A percentile compares a stretch with the other conserved stretches of the same genome.
Evolutionary conservation across 345 rosid species (phyloP).

Genomic region (Clarkia xantiana): DNA sequence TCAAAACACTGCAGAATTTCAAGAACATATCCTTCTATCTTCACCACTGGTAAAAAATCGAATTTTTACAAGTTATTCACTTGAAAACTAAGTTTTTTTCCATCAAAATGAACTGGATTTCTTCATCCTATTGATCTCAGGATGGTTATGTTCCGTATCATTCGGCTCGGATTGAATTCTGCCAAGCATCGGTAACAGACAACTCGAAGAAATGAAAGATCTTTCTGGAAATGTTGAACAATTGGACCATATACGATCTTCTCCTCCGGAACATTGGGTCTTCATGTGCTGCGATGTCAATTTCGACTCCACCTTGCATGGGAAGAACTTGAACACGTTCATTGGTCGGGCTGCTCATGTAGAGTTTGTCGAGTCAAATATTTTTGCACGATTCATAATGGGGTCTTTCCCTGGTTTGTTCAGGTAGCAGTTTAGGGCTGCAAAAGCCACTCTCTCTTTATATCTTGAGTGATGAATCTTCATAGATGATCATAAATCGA

Average conservation of each 20-base stretch:
- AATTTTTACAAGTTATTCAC: background rate
- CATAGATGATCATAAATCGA: too few relatives aligned
- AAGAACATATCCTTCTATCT: conserved; percentile 56
- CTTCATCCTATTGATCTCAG: conserved; percentile 20
- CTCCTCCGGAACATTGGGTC: conserved; percentile 40
- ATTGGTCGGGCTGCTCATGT: conserved; percentile 96
- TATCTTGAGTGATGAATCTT: background rate
- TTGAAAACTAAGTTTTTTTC: background rate
- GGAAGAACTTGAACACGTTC: conserved; percentile 68
- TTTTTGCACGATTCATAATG: conserved; percentile 76
- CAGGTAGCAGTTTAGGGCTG: conserved; percentile 9
- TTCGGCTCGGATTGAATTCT: conserved; percentile 80
- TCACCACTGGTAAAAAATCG: conserved; percentile 69
- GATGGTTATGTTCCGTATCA: conserved; percentile 98
- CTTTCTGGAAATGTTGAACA: conserved; percentile 84
- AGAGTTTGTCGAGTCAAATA: conserved; percentile 79
- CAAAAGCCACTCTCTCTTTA: conserved; percentile 2
- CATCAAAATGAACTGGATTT: background rate
- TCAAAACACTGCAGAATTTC: conserved; percentile 73
- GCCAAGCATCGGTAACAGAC: conserved; percentile 70
- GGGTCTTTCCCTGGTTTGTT: conserved; percentile 84
- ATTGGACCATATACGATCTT: conserved; percentile 86
- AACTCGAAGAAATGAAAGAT: conserved; percentile 59
- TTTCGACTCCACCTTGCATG: conserved; percentile 60
- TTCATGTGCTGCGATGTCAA: conserved; percentile 90